Percentiles rank a stretch among this genome's conserved stretches.
Evolutionary conservation across 306 rosid genomes (phyloP).

Genomic region (Ochetophila trinervis): DNA sequence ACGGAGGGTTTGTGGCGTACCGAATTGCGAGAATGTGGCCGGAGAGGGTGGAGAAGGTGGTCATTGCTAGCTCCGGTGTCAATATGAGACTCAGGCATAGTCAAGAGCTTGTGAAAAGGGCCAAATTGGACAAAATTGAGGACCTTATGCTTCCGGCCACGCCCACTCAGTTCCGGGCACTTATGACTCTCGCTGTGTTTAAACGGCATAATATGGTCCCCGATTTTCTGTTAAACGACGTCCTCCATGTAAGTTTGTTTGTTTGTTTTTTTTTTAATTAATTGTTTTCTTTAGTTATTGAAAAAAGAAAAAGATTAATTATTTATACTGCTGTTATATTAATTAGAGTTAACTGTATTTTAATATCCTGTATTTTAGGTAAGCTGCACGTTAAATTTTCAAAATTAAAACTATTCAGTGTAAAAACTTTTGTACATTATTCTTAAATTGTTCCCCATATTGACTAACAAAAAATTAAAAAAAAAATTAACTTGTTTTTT

Average conservation of each 20-base stretch:
- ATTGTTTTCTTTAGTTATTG: not conserved
- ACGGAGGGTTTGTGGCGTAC: constrained; percentile 85
- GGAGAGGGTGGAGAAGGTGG: constrained; percentile 68
- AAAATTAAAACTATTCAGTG: too few relatives aligned
- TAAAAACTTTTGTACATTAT: too few relatives aligned
- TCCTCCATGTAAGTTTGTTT: constrained; percentile 40
- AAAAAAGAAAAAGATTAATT: too few relatives aligned
- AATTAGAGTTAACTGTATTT: too few relatives aligned
- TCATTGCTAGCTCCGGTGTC: constrained; percentile 86
- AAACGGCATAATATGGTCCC: constrained; percentile 35
- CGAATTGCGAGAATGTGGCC: constrained; percentile 57
- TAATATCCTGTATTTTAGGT: too few relatives aligned
- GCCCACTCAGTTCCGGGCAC: constrained; percentile 46
- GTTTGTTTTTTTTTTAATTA: not conserved
- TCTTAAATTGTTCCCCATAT: too few relatives aligned
- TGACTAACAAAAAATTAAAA: too few relatives aligned
- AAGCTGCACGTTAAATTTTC: too few relatives aligned
- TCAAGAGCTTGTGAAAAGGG: constrained; percentile 50
- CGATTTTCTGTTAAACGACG: constrained; percentile 54
- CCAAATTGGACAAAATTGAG: constrained; percentile 46
- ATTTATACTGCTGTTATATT: not conserved
- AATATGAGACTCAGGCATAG: constrained; percentile 49
- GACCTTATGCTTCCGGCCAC: constrained; percentile 71
- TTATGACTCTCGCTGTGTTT: constrained; percentile 41
- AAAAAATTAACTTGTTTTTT: too few relatives aligned